Conservation (phyloP, 305 asterid genomes). For the Galium porrigens region DNA sequence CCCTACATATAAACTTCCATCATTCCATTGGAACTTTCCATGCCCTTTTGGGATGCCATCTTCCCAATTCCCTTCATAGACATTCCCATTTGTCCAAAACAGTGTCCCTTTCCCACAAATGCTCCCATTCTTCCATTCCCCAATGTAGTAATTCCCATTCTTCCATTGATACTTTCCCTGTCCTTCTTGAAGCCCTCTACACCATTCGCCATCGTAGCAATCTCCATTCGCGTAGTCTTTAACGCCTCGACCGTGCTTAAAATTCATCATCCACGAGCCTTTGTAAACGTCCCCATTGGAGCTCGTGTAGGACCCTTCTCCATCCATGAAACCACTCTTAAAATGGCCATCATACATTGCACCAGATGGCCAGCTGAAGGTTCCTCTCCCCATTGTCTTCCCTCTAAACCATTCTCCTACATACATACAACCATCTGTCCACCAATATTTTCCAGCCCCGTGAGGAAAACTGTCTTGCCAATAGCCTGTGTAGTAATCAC, state of each 20-base stretch:
- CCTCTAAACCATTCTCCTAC: constrained; percentile 36
- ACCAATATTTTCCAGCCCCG: constrained; percentile 51
- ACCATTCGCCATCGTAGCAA: constrained; percentile 35
- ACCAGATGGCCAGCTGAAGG: constrained; percentile 37
- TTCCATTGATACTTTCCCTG: constrained; percentile 35
- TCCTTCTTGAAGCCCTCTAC: constrained; percentile 30
- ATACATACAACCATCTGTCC: constrained; percentile 64
- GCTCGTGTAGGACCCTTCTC: constrained; percentile 26
- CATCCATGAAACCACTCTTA: constrained; percentile 51
- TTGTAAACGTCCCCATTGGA: constrained; percentile 28
- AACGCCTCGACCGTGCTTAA: constrained; percentile 29
- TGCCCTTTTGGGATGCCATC: constrained; percentile 31
- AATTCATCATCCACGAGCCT: constrained; percentile 33
- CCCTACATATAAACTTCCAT: constrained; percentile 29
- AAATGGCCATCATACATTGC: constrained; percentile 53
- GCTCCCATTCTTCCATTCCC: constrained; percentile 35
- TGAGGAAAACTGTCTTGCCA: constrained; percentile 59
- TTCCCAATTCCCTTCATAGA: constrained; percentile 32
- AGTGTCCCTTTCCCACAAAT: constrained; percentile 32
- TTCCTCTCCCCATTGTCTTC: constrained; percentile 32
- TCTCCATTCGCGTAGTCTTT: constrained; percentile 34
- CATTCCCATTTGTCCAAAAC: constrained; percentile 29
- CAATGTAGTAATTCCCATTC: constrained; percentile 31
- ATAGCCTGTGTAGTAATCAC: constrained; percentile 70
- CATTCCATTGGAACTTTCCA: constrained; percentile 27